phyloP scores from a whole-genome alignment of 2,329 filamentous ascomycete species.

The Ilyonectria destructans region DNA sequence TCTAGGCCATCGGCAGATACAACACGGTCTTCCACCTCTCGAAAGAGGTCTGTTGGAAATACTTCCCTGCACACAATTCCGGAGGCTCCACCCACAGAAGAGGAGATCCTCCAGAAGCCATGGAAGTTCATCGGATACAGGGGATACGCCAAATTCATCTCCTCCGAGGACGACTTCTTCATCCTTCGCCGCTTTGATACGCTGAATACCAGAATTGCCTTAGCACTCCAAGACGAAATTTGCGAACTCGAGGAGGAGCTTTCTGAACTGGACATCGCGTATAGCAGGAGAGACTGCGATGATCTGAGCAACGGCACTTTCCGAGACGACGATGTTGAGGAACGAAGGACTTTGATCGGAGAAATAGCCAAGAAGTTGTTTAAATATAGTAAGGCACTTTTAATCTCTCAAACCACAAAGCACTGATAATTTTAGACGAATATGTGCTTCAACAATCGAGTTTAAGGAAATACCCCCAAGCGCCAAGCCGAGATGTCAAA shows the following conservation, averaged over 20 bases:
- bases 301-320: constrained; percentile 51
- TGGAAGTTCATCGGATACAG: constrained; percentile 54
- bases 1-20: background rate
- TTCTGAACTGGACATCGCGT: constrained; percentile 44
- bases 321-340: constrained; percentile 42
- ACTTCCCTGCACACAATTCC: background rate
- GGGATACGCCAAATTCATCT: constrained; percentile 49
- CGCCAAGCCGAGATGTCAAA: constrained; percentile 43
- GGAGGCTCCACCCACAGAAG: background rate
- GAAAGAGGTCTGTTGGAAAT: background rate
- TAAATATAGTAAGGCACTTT: constrained; percentile 46
- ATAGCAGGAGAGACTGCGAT: constrained; percentile 34
- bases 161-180: constrained; percentile 52
- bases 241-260: constrained; percentile 51
- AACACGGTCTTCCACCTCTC: background rate
- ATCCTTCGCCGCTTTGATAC: constrained; percentile 54
- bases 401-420: background rate
- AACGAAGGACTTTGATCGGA: constrained; percentile 37
- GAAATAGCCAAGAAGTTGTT: constrained; percentile 36
- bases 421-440: constrained; percentile 35
- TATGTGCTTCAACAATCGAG: constrained; percentile 47
- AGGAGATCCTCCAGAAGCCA: constrained; percentile 37
- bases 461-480: constrained; percentile 35
- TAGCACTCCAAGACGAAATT: constrained; percentile 55
- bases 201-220: constrained; percentile 50